Conservation (phyloP, 2,329 filamentous ascomycete species). For the Tetracladium maxilliforme region DNA sequence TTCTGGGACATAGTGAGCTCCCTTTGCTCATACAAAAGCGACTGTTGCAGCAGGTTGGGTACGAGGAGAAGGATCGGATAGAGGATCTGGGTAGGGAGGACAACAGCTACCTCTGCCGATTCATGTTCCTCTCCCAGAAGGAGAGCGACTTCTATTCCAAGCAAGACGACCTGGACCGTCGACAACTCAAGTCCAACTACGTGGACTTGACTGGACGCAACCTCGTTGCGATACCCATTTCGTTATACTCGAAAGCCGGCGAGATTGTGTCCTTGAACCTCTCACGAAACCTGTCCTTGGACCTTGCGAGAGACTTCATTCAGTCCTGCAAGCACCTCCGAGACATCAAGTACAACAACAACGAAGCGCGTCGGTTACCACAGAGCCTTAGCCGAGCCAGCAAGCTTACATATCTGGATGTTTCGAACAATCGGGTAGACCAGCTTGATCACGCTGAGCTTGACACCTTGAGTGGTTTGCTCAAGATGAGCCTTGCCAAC, state of each 20-base stretch:
- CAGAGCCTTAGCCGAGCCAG: conserved; percentile 69
- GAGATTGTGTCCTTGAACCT: conserved; percentile 94
- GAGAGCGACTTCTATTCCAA: conserved; percentile 71
- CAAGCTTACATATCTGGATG: conserved; percentile 75
- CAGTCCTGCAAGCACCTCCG: conserved; percentile 81
- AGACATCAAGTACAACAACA: conserved; percentile 92
- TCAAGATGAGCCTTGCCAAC: conserved; percentile 88
- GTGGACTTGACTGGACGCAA: conserved; percentile 85
- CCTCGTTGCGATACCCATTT: conserved; percentile 87
- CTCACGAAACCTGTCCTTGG: conserved; percentile 80
- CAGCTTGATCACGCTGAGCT: conserved; percentile 76
- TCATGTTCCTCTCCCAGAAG: conserved; percentile 83
- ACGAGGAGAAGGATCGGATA: conserved; percentile 70
- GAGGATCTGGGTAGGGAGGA: conserved; percentile 93
- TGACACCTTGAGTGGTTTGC: conserved; percentile 55
- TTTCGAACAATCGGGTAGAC: conserved; percentile 88
- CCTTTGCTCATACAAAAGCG: conserved; percentile 86
- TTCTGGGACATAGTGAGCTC: conserved; percentile 63
- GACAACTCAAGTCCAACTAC: conserved; percentile 82
- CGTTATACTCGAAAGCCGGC: conserved; percentile 75
- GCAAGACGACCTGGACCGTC: conserved; percentile 64
- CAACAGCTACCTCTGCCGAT: conserved; percentile 91
- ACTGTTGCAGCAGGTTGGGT: conserved; percentile 81
- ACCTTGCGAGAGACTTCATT: conserved; percentile 92
- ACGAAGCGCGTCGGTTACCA: conserved; percentile 78